phyloP scores from a whole-genome alignment of 441 rosid species.

The Populus hybrid region DNA sequence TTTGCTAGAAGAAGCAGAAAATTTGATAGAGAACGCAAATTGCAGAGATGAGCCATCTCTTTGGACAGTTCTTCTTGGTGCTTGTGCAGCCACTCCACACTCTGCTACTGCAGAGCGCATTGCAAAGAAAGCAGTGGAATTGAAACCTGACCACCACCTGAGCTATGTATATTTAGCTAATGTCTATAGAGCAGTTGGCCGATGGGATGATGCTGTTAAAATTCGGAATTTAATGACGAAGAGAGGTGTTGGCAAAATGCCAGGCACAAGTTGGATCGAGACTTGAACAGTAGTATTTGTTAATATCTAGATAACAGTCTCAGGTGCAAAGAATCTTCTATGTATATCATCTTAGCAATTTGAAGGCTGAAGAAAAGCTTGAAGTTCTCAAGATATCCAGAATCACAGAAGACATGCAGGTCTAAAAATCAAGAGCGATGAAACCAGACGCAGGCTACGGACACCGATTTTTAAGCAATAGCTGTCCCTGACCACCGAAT shows the following conservation, averaged over 20 bases:
- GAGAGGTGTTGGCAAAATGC: slow-evolving; percentile 56
- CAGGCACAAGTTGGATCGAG: slow-evolving; percentile 75
- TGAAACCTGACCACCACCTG: slow-evolving; percentile 63
- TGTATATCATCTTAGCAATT: background rate
- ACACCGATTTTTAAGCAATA: background rate
- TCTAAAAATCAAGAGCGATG: background rate
- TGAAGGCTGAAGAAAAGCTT: slow-evolving; percentile 6
- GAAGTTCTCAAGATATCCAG: background rate
- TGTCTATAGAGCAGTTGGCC: slow-evolving; percentile 60
- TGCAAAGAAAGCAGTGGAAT: slow-evolving; percentile 63
- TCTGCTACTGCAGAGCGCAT: slow-evolving; percentile 62
- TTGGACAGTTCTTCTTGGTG: slow-evolving; percentile 89
- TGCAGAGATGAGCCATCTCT: slow-evolving; percentile 60
- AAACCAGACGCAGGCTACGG: background rate
- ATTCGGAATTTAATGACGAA: slow-evolving; percentile 61
- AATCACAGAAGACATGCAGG: background rate
- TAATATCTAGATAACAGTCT: background rate
- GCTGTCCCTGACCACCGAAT: background rate
- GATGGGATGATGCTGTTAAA: slow-evolving; percentile 69
- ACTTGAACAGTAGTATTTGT: background rate
- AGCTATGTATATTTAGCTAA: slow-evolving; percentile 79
- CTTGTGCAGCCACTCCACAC: slow-evolving; percentile 50
- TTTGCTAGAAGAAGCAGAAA: slow-evolving; percentile 77
- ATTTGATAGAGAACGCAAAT: slow-evolving; percentile 55
- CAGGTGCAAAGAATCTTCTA: background rate